A percentile compares a stretch with the other conserved stretches of the same genome.
Evolutionary conservation across 2,329 filamentous ascomycete genomes (phyloP).

Genomic region (Paecilomyces formosus): DNA sequence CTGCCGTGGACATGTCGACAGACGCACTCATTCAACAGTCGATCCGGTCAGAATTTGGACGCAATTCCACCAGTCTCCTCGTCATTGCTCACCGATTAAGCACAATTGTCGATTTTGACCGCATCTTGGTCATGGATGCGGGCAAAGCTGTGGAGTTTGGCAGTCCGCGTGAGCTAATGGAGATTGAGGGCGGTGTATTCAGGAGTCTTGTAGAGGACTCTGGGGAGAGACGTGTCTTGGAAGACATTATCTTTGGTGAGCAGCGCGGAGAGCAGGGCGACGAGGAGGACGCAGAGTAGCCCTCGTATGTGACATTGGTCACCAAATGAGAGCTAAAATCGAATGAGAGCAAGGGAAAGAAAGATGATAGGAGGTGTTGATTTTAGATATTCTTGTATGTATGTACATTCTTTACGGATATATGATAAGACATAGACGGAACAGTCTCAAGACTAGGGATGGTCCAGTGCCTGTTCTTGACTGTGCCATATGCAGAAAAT

Average conservation of each 20-base stretch:
- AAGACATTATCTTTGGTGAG: slow-evolving; percentile 3
- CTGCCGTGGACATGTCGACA: slow-evolving; percentile 69
- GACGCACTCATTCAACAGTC: slow-evolving; percentile 66
- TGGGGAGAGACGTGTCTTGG: slow-evolving; percentile 7
- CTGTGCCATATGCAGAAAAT: too few species aligned
- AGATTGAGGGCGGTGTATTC: slow-evolving; percentile 4
- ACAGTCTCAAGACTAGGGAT: too few species aligned
- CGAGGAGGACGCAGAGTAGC: not conserved
- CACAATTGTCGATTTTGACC: not conserved
- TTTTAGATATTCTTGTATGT: not conserved
- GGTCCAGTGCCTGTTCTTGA: too few species aligned
- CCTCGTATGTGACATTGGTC: not conserved
- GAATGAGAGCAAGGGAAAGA: not conserved
- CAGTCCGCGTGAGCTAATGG: slow-evolving; percentile 3
- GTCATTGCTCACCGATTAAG: slow-evolving; percentile 46
- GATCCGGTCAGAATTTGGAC: slow-evolving; percentile 63
- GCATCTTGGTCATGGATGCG: not conserved
- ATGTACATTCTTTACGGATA: too few species aligned
- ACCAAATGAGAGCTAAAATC: not conserved
- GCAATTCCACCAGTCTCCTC: slow-evolving; percentile 55
- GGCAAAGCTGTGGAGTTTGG: not conserved
- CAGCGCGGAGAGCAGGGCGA: not conserved
- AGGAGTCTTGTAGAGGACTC: slow-evolving; percentile 4
- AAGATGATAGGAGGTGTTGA: too few species aligned
- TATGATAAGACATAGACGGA: too few species aligned